phyloP scores from a whole-genome alignment of 2,329 filamentous ascomycete species.

The Monosporascus ibericus region DNA sequence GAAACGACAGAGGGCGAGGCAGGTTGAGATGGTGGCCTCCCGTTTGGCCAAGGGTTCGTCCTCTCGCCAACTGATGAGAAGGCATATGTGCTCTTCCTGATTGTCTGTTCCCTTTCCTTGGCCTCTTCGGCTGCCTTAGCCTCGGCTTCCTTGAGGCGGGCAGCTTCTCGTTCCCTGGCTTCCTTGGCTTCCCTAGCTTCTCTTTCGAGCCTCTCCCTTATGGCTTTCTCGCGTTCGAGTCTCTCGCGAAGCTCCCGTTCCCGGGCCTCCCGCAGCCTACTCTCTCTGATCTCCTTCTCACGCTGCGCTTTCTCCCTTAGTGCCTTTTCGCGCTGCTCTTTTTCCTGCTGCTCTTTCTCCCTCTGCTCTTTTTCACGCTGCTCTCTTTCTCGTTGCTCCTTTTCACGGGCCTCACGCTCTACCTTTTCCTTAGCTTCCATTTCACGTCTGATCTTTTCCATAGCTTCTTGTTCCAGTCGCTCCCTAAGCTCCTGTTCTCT shows the following conservation, averaged over 20 bases:
- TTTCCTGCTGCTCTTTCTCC: slow-evolving; percentile 21
- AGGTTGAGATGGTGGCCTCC: slow-evolving; percentile 40
- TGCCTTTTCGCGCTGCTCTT: slow-evolving; percentile 24
- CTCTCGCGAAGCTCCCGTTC: slow-evolving; percentile 23
- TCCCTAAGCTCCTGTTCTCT: slow-evolving; percentile 28
- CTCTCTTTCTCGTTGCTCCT: slow-evolving; percentile 27
- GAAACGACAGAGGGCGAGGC: slow-evolving; percentile 17
- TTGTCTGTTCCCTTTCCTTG: slow-evolving; percentile 24
- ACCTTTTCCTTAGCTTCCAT: slow-evolving; percentile 26
- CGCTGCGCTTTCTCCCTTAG: slow-evolving; percentile 28
- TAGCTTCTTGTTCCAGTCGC: slow-evolving; percentile 30
- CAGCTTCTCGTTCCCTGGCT: slow-evolving; percentile 28
- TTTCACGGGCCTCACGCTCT: slow-evolving; percentile 28
- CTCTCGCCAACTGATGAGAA: slow-evolving; percentile 62
- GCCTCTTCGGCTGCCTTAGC: slow-evolving; percentile 22
- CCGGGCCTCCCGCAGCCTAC: slow-evolving; percentile 23
- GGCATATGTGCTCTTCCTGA: slow-evolving; percentile 51
- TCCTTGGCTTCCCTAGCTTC: slow-evolving; percentile 28
- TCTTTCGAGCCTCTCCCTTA: slow-evolving; percentile 40
- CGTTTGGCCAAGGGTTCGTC: slow-evolving; percentile 64
- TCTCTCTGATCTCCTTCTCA: slow-evolving; percentile 28
- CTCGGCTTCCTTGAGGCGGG: slow-evolving; percentile 6
- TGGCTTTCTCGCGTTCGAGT: slow-evolving; percentile 34
- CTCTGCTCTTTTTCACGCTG: slow-evolving; percentile 28
- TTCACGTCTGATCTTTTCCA: slow-evolving; percentile 24